Percentiles rank a stretch among this genome's conserved stretches.
Conservation (phyloP, 1,139 yeast genomes). For the Kurtzmaniella quercitrusa region DNA sequence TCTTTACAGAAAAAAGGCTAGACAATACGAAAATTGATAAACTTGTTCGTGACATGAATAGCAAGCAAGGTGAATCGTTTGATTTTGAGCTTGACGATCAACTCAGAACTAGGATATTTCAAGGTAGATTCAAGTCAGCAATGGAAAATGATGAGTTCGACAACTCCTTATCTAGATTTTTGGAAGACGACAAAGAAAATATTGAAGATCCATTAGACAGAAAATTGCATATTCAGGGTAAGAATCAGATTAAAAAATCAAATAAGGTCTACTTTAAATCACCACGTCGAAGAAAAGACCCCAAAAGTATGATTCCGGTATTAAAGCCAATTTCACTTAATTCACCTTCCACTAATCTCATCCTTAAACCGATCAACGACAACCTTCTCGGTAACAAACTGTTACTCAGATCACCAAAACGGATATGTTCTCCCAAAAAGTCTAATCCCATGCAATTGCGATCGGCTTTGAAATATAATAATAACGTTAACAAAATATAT, state of each 20-base stretch:
- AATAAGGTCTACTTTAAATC: constrained; percentile 13
- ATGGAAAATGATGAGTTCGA: constrained; percentile 25
- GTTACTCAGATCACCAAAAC: constrained; percentile 23
- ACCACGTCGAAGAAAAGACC: constrained; percentile 6
- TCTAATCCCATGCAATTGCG: constrained; percentile 15
- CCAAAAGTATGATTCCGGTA: constrained; percentile 20
- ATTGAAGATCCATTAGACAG: constrained; percentile 23
- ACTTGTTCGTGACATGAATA: constrained; percentile 26
- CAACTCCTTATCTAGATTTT: constrained; percentile 23
- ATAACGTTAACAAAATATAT: constrained; percentile 33
- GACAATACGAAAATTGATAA: constrained; percentile 37
- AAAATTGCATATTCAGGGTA: constrained; percentile 16
- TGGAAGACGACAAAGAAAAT: constrained; percentile 36
- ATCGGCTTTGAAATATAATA: constrained; percentile 38
- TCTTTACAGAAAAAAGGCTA: constrained; percentile 18
- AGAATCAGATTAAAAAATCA: constrained; percentile 21
- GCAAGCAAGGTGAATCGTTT: constrained; percentile 15
- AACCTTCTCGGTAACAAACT: constrained; percentile 1
- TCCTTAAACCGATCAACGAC: constrained; percentile 4
- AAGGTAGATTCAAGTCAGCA: constrained; percentile 29
- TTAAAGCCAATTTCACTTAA: constrained; percentile 24
- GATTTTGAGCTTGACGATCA: constrained; percentile 45
- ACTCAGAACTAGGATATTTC: constrained; percentile 42
- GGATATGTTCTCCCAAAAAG: constrained; percentile 45
- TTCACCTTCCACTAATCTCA: constrained; percentile 4